A percentile compares a stretch with the other conserved stretches of the same genome.
Evolutionary conservation across 805 yeast species (phyloP).

Genomic region (Yamadazyma laniorum): DNA sequence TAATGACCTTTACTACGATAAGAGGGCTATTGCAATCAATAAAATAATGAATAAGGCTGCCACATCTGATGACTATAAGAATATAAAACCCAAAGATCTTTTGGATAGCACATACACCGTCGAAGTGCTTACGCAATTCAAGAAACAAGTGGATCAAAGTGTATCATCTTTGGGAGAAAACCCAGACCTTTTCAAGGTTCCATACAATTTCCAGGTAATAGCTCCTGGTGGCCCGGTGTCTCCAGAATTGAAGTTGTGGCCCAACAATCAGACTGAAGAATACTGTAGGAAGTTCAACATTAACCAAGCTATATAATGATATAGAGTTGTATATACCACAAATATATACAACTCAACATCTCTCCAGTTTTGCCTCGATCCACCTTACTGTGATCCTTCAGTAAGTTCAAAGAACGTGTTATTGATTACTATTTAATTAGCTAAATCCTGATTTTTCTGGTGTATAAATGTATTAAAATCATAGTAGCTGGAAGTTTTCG

Average conservation of each 20-base stretch:
- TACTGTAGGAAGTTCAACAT: conserved; percentile 22
- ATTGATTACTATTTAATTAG: no score
- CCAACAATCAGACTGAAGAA: conserved; percentile 34
- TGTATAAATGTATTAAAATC: conserved; percentile 40
- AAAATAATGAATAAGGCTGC: conserved; percentile 32
- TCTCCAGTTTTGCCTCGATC: no score
- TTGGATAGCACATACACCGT: neutral
- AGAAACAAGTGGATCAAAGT: conserved; percentile 1
- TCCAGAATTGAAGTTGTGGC: conserved; percentile 28
- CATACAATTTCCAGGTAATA: conserved; percentile 21
- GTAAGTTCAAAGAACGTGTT: no score
- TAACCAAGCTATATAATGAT: no score
- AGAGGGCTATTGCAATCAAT: conserved; percentile 33
- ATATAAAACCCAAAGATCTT: conserved; percentile 7
- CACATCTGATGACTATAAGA: conserved; percentile 12
- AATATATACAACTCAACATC: no score
- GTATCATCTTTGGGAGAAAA: neutral
- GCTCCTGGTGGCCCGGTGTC: conserved; percentile 25
- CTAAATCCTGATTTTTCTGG: conserved; percentile 17
- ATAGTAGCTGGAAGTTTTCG: conserved; percentile 21
- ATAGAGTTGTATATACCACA: no score
- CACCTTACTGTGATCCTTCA: no score
- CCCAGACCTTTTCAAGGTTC: conserved; percentile 13
- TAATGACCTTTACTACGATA: conserved; percentile 24
- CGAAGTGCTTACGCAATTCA: neutral